phyloP scores from a whole-genome alignment of 2,329 filamentous ascomycete species.

The Verticillium klebahnii region DNA sequence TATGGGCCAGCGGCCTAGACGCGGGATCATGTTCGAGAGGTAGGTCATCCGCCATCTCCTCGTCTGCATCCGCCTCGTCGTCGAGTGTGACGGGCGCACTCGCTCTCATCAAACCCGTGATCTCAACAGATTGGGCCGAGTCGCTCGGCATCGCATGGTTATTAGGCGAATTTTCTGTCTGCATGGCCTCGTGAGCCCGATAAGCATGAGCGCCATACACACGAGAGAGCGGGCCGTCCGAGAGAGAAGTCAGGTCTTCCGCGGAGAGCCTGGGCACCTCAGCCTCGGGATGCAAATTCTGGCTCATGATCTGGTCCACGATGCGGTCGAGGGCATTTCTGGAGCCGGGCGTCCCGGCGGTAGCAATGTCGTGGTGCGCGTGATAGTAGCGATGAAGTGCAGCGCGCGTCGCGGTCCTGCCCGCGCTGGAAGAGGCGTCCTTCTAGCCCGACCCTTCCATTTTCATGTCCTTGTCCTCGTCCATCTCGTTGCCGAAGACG shows the following conservation, averaged over 20 bases:
- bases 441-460: conserved; percentile 9
- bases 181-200: not conserved
- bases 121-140: not conserved
- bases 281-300: not conserved
- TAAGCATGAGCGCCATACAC: not conserved
- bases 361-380: not conserved
- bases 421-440: not conserved
- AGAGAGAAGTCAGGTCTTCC: not conserved
- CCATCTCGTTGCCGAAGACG: conserved; percentile 48
- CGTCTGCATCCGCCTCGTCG: not conserved
- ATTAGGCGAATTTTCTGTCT: not conserved
- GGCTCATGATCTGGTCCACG: not conserved
- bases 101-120: not conserved
- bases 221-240: not conserved
- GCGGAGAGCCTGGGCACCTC: not conserved
- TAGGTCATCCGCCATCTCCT: not conserved
- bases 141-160: not conserved
- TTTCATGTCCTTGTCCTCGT: conserved; percentile 55
- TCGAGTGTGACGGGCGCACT: not conserved
- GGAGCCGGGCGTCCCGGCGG: no score
- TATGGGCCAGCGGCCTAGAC: not conserved
- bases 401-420: not conserved
- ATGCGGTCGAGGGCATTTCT: not conserved
- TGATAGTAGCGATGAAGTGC: not conserved
- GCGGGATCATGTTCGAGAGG: not conserved